These are phyloP conservation scores for Oehlia diaphana DNA, from an alignment of 192 early-diverging fungal species.

Conservation along the genomic window DNA sequence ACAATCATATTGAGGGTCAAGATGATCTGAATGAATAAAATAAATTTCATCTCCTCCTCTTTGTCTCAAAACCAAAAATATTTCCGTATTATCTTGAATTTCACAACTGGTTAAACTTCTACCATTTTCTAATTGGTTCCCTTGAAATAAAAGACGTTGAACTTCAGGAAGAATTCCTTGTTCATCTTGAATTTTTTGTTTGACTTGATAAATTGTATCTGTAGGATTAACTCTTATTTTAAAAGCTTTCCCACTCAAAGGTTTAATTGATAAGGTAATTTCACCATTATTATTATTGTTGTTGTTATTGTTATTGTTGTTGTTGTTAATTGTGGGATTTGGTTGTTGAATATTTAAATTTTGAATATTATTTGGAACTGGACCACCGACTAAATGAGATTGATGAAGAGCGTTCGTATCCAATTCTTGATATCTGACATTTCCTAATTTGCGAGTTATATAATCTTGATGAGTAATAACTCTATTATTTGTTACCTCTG, in stretches of 20 bases:
- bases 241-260: conserved; percentile 78
- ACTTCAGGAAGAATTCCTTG: conserved; percentile 79
- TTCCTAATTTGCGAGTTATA: background rate
- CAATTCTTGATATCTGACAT: background rate
- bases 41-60: conserved; percentile 62
- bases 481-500: background rate
- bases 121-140: conserved; percentile 78
- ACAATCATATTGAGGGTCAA: conserved; percentile 16
- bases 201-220: conserved; percentile 75
- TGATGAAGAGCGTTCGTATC: conserved; percentile 8
- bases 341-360: background rate
- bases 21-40: conserved; percentile 14
- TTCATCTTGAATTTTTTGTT: conserved; percentile 80
- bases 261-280: conserved; percentile 63
- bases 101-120: conserved; percentile 74
- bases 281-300: background rate
- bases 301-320: too few species aligned
- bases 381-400: conserved; percentile 10
- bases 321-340: background rate
- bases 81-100: conserved; percentile 73
- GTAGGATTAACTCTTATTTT: conserved; percentile 75
- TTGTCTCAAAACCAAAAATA: conserved; percentile 69
- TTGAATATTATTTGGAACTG: background rate
- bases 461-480: background rate
- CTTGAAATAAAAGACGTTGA: conserved; percentile 80